Evolutionary conservation across 768 basidiomycete species (phyloP), one percentile per base, ranked within the genome.

Genomic region (Thelephora aurantiotincta): DNA sequence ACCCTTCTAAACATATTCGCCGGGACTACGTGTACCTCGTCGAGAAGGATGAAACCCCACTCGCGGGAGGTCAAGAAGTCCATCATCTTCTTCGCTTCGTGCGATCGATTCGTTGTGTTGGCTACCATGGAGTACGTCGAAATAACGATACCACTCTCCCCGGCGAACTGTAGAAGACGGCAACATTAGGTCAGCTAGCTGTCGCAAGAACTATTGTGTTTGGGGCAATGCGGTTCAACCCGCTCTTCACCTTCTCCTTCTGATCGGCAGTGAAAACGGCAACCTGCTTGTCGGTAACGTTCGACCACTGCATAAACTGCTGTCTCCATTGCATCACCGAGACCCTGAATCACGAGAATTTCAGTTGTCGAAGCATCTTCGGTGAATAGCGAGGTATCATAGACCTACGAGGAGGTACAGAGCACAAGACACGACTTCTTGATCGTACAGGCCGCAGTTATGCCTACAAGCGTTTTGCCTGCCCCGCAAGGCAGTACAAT

Each of bases 91-190:
- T 96, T 92, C 14, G 96, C 88, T 59, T 94, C 92, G 61, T 98
- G 91, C n/a, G 96, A 96, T 54, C 96, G 79, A 62, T 97, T 96
- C 58, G 92, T 88, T 2, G 91, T 96, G 61, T 97, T 97, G 26
- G 96, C 94, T 45, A 99, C 93, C 96, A 99, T 99, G 3, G 94
- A 97, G 62, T 99, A 99, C 11, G 96, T 98, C 30, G 94, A 98
- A 20, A 99, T 85, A 30, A 99, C 93, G 52, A 99, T 97, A 33
- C 96, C 96, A 52, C 94, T 91, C 41, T 94, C 92, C 18, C 93
- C 93, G 6, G 85, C 81, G 66, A 99, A 99, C 91, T 97, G 55
- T 1, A 43, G 3, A n/a, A 13, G 13, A 9, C 16, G 18, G 14
- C 14, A 12, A 41, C 16, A 41, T 41, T 16, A 41, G 26, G 26